phyloP scores from a whole-genome alignment of 2,329 filamentous ascomycete species.

The Westerdykella ornata region DNA sequence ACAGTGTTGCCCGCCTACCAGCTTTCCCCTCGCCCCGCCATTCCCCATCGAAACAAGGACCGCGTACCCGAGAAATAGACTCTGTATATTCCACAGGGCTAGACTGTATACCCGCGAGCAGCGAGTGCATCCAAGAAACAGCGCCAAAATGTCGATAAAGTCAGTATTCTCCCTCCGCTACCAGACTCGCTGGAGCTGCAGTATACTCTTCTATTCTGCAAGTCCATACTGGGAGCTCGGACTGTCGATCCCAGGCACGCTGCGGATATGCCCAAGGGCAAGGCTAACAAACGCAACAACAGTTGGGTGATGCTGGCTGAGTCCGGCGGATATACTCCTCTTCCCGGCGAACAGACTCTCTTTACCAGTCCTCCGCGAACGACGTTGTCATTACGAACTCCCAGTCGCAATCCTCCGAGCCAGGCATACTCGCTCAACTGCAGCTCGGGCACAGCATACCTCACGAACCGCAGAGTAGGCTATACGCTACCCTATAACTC shows the following conservation, averaged over 20 bases:
- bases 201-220: slow-evolving; percentile 13
- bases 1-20: slow-evolving; percentile 12
- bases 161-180: slow-evolving; percentile 22
- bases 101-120: not conserved
- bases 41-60: slow-evolving; percentile 8
- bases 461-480: slow-evolving; percentile 80
- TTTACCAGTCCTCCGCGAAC: slow-evolving; percentile 76
- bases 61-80: not conserved
- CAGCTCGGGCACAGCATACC: slow-evolving; percentile 66
- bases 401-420: slow-evolving; percentile 57
- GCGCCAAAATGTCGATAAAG: slow-evolving; percentile 34
- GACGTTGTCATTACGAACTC: slow-evolving; percentile 65
- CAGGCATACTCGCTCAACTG: slow-evolving; percentile 64
- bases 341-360: slow-evolving; percentile 75
- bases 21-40: slow-evolving; percentile 12
- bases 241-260: not conserved
- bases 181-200: slow-evolving; percentile 1
- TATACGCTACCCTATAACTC: not conserved
- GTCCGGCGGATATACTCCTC: slow-evolving; percentile 65
- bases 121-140: not conserved
- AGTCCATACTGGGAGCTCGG: slow-evolving; percentile 2
- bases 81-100: not conserved
- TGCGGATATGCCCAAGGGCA: slow-evolving; percentile 19
- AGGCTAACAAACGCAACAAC: slow-evolving; percentile 29
- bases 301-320: slow-evolving; percentile 92